Conservation (phyloP, 768 basidiomycete species). For the Clitopilus passeckerianus region DNA sequence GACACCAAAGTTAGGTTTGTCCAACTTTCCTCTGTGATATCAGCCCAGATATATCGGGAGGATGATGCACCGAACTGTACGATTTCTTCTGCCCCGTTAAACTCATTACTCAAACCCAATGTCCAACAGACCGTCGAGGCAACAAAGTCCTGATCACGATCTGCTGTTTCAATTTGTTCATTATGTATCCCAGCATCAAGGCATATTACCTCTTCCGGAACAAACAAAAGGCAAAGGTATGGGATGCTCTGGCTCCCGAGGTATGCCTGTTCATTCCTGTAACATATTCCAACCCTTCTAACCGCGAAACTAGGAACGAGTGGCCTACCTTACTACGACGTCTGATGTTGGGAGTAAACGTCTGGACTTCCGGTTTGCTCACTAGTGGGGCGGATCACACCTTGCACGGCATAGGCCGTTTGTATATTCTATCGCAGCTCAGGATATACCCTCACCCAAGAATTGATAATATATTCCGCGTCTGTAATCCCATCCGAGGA, state of each 20-base stretch:
- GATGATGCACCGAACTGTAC: conserved; percentile 44
- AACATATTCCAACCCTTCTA: background rate
- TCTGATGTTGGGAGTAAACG: conserved; percentile 55
- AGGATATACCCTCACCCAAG: too few species aligned
- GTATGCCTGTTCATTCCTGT: conserved; percentile 16
- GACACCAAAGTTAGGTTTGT: conserved; percentile 20
- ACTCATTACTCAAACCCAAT: background rate
- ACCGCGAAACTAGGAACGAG: conserved; percentile 35
- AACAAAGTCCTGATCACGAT: conserved; percentile 53
- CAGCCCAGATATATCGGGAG: conserved; percentile 51
- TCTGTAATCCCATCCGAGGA: too few species aligned
- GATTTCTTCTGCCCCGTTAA: background rate
- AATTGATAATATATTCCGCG: too few species aligned
- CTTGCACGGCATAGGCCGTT: too few species aligned
- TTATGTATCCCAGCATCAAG: conserved; percentile 52
- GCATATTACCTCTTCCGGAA: conserved; percentile 58
- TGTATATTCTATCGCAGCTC: too few species aligned
- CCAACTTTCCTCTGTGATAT: conserved; percentile 37
- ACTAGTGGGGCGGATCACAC: conserved; percentile 15
- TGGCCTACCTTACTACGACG: conserved; percentile 51
- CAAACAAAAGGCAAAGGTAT: conserved; percentile 42
- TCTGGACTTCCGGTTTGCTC: conserved; percentile 61
- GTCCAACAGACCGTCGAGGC: conserved; percentile 41
- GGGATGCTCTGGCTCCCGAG: conserved; percentile 52
- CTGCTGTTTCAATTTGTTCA: conserved; percentile 40